These are phyloP conservation scores for Trametes versicolor DNA, from an alignment of 1,284 basidiomycete species.

Conservation along the genomic window DNA sequence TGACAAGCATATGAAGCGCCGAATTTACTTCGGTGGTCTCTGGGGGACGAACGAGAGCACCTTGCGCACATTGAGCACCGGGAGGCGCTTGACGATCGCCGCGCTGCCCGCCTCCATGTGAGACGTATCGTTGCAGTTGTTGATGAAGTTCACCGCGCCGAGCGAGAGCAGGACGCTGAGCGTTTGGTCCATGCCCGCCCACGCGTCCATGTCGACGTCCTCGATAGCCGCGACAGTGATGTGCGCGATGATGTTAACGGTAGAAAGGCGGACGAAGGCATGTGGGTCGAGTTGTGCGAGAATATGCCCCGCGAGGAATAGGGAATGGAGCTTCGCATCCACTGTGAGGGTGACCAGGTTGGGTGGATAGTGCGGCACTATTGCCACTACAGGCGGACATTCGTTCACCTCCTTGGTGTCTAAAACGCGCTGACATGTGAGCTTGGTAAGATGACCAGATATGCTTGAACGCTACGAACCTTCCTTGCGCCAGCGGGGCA, in stretches of 20 bases:
- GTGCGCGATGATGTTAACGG: constrained; percentile 28
- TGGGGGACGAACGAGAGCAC: constrained; percentile 20
- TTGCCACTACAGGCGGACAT: constrained; percentile 21
- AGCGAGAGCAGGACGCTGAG: constrained; percentile 32
- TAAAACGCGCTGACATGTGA: neutral
- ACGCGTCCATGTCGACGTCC: constrained; percentile 11
- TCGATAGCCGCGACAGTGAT: constrained; percentile 18
- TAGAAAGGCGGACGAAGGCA: constrained; percentile 23
- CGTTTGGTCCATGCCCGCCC: constrained; percentile 31
- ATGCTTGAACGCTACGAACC: constrained; percentile 12
- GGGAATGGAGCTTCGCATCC: constrained; percentile 27
- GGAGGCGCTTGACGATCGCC: constrained; percentile 26
- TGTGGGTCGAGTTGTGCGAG: constrained; percentile 29
- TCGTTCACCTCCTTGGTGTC: constrained; percentile 22
- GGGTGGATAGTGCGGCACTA: constrained; percentile 22
- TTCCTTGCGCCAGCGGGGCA: constrained; percentile 29
- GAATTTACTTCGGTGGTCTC: neutral
- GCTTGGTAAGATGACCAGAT: neutral
- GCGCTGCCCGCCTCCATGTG: constrained; percentile 22
- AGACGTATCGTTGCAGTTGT: constrained; percentile 20
- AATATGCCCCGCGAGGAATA: constrained; percentile 19
- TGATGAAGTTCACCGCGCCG: constrained; percentile 22
- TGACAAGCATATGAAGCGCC: neutral
- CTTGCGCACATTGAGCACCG: constrained; percentile 21
- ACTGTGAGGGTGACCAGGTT: constrained; percentile 28